A percentile compares a stretch with the other conserved stretches of the same genome.
These are phyloP conservation scores for Harrya chromipes DNA, from an alignment of 768 basidiomycete species.

Conservation along the genomic window DNA sequence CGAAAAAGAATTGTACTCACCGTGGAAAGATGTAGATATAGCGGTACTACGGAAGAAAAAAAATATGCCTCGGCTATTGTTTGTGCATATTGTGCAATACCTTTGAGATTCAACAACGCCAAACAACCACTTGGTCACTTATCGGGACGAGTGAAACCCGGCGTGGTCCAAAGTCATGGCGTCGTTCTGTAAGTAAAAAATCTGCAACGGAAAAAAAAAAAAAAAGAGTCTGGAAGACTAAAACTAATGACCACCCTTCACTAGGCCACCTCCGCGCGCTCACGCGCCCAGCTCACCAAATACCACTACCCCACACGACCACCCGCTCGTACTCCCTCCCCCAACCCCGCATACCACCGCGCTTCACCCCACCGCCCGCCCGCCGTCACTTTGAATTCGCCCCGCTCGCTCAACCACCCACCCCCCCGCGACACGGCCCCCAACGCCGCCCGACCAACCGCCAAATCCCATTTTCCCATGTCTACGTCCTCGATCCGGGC, in stretches of 20 bases:
- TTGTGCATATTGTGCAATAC: conserved; percentile 22
- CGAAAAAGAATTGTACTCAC: conserved; percentile 14
- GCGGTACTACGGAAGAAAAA: background rate
- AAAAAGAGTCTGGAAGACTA: too few species aligned
- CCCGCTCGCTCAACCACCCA: background rate
- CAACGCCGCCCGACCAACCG: conserved; percentile 31
- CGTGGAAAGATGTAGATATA: background rate
- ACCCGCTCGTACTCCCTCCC: conserved; percentile 9
- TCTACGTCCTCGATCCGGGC: conserved; percentile 48
- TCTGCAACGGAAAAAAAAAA: background rate
- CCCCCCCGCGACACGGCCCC: background rate
- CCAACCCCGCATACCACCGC: background rate
- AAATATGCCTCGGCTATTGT: conserved; percentile 1
- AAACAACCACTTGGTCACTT: conserved; percentile 24
- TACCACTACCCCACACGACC: background rate
- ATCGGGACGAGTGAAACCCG: background rate
- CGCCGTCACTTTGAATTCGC: conserved; percentile 8
- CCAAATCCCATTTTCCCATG: conserved; percentile 40
- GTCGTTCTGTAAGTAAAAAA: conserved; percentile 6
- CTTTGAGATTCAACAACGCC: conserved; percentile 22
- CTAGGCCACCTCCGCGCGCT: conserved; percentile 4
- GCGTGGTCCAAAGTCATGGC: conserved; percentile 2
- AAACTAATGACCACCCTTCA: background rate
- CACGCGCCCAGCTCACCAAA: conserved; percentile 2
- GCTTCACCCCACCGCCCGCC: conserved; percentile 10